Conservation (phyloP, 208 protist species). For the Polymyxa betae region DNA sequence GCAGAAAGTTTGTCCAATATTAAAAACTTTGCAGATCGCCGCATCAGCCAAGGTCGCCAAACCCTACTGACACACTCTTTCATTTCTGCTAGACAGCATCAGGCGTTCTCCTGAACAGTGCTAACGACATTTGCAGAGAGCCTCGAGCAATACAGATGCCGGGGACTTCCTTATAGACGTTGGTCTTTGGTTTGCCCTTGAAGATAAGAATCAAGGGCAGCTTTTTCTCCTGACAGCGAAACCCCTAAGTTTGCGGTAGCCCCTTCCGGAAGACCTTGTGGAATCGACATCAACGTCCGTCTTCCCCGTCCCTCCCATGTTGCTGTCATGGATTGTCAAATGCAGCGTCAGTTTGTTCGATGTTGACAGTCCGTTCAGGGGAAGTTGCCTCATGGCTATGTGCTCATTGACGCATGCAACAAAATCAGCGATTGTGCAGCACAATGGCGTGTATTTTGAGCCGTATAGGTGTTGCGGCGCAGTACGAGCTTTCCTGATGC, state of each 20-base stretch:
- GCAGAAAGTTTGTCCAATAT: neutral
- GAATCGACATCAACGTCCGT: neutral
- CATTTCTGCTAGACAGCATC: neutral
- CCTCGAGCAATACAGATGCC: neutral
- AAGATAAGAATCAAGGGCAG: neutral
- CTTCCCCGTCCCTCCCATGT: neutral
- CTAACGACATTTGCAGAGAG: neutral
- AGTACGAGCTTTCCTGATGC: neutral
- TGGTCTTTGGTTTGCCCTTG: neutral
- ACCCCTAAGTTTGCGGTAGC: neutral
- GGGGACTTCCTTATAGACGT: neutral
- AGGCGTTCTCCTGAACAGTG: neutral
- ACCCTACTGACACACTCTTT: neutral
- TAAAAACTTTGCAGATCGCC: neutral
- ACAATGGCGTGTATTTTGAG: neutral
- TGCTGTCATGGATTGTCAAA: neutral
- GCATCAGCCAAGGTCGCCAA: neutral
- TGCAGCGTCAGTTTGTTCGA: neutral
- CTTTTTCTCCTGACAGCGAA: neutral
- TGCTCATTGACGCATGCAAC: too few relatives aligned
- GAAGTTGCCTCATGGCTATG: neutral
- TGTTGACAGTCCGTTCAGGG: neutral
- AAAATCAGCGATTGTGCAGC: too few relatives aligned
- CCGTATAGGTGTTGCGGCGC: neutral
- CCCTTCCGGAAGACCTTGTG: neutral